A percentile compares a stretch with the other conserved stretches of the same genome.
These are phyloP conservation scores for Skeletonema costatum DNA, from an alignment of 108 stramenopile genomes.

Conservation along the genomic window DNA sequence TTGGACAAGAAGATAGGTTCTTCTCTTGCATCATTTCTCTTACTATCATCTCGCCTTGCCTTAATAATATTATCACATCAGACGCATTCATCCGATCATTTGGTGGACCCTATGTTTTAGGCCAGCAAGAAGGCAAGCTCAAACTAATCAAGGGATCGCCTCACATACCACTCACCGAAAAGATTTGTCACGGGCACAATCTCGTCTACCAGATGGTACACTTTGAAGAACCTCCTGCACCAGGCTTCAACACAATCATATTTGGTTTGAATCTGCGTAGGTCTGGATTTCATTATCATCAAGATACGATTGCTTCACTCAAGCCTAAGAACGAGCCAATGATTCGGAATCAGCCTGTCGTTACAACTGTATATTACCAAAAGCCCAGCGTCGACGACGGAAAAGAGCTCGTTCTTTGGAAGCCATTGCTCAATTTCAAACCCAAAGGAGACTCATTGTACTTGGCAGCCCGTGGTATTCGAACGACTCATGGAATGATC, in stretches of 20 bases:
- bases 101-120: constrained; percentile 28
- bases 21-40: not conserved
- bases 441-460: constrained; percentile 22
- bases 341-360: constrained; percentile 17
- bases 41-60: not conserved
- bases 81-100: constrained; percentile 19
- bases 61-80: not conserved
- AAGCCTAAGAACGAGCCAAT: constrained; percentile 29
- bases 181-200: constrained; percentile 25
- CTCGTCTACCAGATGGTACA: constrained; percentile 21
- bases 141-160: constrained; percentile 25
- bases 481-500: constrained; percentile 23
- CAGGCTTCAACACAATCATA: constrained; percentile 31
- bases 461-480: constrained; percentile 23
- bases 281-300: constrained; percentile 41
- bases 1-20: not conserved
- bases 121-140: constrained; percentile 25
- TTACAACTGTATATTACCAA: constrained; percentile 30
- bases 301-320: constrained; percentile 19
- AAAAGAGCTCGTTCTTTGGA: constrained; percentile 28
- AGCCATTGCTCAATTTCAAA: constrained; percentile 23
- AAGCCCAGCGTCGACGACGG: constrained; percentile 11
- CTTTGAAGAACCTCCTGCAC: constrained; percentile 7
- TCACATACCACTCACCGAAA: constrained; percentile 24
- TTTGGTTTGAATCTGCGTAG: constrained; percentile 28